Conservation (phyloP, 768 basidiomycete species). For the Tulasnella sp. region DNA sequence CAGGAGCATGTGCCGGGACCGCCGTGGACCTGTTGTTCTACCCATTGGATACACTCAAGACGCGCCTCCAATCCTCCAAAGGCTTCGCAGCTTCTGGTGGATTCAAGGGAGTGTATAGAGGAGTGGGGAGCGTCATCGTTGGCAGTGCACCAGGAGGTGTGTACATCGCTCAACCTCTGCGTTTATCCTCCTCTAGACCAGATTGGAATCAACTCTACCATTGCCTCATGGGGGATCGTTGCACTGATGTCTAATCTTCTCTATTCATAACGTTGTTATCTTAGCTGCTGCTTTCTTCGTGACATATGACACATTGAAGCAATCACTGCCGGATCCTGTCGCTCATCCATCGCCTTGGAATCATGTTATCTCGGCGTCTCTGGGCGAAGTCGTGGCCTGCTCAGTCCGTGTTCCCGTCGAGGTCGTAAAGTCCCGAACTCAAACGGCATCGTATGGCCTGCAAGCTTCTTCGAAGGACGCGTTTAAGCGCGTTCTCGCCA, state of each 20-base stretch:
- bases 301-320: conserved; percentile 84
- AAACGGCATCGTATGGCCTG: conserved; percentile 33
- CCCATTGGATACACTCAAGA: conserved; percentile 95
- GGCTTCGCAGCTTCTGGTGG: conserved; percentile 83
- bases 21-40: conserved; percentile 93
- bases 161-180: not conserved
- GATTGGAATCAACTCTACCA: too few species aligned
- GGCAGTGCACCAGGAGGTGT: conserved; percentile 92
- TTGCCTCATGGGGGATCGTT: too few species aligned
- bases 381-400: conserved; percentile 45
- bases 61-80: conserved; percentile 78
- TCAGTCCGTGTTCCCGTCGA: conserved; percentile 40
- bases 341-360: conserved; percentile 52
- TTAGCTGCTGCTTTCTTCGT: conserved; percentile 92
- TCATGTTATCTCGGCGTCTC: conserved; percentile 43
- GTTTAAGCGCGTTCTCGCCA: conserved; percentile 27
- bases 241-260: not conserved
- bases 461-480: conserved; percentile 24
- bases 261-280: too few species aligned
- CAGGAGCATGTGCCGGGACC: conserved; percentile 85
- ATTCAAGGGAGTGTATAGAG: conserved; percentile 83
- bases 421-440: conserved; percentile 38
- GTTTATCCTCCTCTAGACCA: not conserved
- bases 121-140: conserved; percentile 86
- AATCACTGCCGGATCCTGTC: conserved; percentile 47